Base-by-base conservation (phyloP, 495 filamentous ascomycete species). In the Tuber melanosporum region DNA sequence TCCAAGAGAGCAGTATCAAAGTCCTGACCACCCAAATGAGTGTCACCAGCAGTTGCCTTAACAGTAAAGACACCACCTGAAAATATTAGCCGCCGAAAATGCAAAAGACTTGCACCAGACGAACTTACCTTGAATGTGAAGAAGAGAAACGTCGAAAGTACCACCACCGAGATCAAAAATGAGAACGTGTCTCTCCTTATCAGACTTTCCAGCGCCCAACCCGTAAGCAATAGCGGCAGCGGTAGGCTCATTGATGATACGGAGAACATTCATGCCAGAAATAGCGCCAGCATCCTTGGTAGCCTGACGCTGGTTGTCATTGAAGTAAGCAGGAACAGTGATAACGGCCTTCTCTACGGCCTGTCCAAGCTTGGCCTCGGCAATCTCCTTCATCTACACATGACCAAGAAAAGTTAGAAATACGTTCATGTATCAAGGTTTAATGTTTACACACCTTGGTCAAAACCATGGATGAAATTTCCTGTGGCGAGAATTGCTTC, bases 121-220 rank as follows among this genome's bases (percentile, higher is more conserved):
- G 10, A 73, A 79, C 81, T 74, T 77, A 83, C 97, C 95, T 87
- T 98, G 94, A 84, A 98, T 98, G 86, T 95, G 97, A 73, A 98
- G 89, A 74, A 98, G 93, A 73, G 95, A 98, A 26, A 99, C 96
- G 97, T 98, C 95, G 87, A 98, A 99, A 85, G 96, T 98, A 89
- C 95, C 95, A 90, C 96, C 95, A 89, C 95, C 96, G 76, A 99
- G 88, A 89, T 99, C 95, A 89, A 97, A 99, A 88, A 99, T 98
- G 80, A 99, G 90, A 80, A 98, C 96, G 86, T 99, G 97, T 82
- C 95, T 93, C 90, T 98, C 95, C 88, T 96, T 97, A 87, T 91
- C 90, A 66, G 89, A 89, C 91, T 98, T 98, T 92, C 95, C 88
- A 71, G 89, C 85, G 80, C 97, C 96, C 42, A 98, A 91, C 89